phyloP scores from a whole-genome alignment of 495 filamentous ascomycete species.

The Hyphodiscus hymeniophilus region DNA sequence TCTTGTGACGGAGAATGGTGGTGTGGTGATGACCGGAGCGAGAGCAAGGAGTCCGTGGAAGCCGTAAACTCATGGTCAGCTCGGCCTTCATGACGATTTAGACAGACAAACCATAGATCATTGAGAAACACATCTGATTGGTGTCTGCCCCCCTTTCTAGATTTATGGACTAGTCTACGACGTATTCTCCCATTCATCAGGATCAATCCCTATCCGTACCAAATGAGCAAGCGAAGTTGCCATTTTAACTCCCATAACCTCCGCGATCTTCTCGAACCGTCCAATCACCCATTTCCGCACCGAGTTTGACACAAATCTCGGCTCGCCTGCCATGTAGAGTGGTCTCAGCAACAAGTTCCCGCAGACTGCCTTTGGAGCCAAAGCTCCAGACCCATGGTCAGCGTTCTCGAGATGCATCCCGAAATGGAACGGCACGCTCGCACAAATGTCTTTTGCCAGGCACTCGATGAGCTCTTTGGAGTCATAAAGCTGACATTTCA shows the following conservation, averaged over 20 bases:
- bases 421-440: slow-evolving; percentile 34
- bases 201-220: too few relatives aligned
- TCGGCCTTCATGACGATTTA: too few relatives aligned
- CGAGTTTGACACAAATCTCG: slow-evolving; percentile 21
- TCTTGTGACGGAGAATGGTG: slow-evolving; percentile 18
- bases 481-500: slow-evolving; percentile 9
- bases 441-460: slow-evolving; percentile 37
- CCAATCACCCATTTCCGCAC: slow-evolving; percentile 36
- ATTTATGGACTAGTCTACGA: too few relatives aligned
- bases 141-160: too few relatives aligned
- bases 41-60: slow-evolving; percentile 6
- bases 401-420: slow-evolving; percentile 12
- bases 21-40: slow-evolving; percentile 20
- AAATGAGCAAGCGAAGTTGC: slow-evolving; percentile 10
- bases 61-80: background rate
- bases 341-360: slow-evolving; percentile 34
- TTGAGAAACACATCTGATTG: too few relatives aligned
- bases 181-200: too few relatives aligned
- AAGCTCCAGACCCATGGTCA: background rate
- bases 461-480: slow-evolving; percentile 30
- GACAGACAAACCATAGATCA: too few relatives aligned
- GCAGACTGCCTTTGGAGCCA: background rate
- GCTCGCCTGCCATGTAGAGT: slow-evolving; percentile 33
- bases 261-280: slow-evolving; percentile 34
- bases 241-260: slow-evolving; percentile 40